Conservation (phyloP, 108 stramenopile species). For the Licmophora abbreviata region DNA sequence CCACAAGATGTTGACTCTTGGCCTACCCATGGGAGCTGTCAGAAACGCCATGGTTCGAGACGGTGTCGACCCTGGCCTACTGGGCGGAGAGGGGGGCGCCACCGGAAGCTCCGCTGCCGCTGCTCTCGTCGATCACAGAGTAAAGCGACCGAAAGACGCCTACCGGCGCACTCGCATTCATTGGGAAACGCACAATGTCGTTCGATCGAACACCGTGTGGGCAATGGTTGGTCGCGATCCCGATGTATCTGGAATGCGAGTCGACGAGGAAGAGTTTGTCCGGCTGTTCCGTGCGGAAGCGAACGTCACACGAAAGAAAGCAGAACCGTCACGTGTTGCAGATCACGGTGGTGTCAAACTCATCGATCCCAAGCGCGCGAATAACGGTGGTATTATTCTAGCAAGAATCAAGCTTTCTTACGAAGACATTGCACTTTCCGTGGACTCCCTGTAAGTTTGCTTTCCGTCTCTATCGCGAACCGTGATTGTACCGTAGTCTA, state of each 20-base stretch:
- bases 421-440: slow-evolving; percentile 9
- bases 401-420: slow-evolving; percentile 22
- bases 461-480: no score
- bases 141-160: slow-evolving; percentile 44
- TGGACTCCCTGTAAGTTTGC: slow-evolving; percentile 17
- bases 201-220: slow-evolving; percentile 59
- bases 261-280: slow-evolving; percentile 38
- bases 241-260: slow-evolving; percentile 42
- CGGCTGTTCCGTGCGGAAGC: slow-evolving; percentile 73
- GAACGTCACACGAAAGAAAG: not conserved
- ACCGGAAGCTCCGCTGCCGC: slow-evolving; percentile 5
- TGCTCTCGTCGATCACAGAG: slow-evolving; percentile 25
- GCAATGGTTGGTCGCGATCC: slow-evolving; percentile 40
- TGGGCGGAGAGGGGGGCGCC: slow-evolving; percentile 75
- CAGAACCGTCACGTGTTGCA: not conserved
- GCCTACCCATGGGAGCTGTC: slow-evolving; percentile 79
- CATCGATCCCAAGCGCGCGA: slow-evolving; percentile 33
- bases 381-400: slow-evolving; percentile 38
- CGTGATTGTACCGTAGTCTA: not conserved
- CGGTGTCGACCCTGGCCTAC: slow-evolving; percentile 60
- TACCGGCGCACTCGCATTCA: slow-evolving; percentile 64
- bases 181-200: slow-evolving; percentile 48
- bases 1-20: slow-evolving; percentile 89
- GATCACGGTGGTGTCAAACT: slow-evolving; percentile 10
- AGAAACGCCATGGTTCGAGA: slow-evolving; percentile 85